Percentiles rank a stretch among this genome's conserved stretches.
Conservation (phyloP, 176 grass and related monocot genomes). For the Bothriochloa decipiens region DNA sequence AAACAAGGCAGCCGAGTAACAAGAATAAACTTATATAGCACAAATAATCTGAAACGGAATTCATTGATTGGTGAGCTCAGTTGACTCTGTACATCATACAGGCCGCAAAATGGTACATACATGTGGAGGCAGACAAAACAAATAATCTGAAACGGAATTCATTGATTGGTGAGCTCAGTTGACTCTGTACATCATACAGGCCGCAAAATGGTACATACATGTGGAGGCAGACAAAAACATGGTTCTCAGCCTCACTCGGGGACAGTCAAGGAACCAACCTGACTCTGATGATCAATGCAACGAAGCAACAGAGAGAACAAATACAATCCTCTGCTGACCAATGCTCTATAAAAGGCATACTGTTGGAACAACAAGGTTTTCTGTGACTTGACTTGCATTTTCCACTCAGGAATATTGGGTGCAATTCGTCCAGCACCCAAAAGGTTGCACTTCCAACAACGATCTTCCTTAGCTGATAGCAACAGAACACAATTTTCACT, state of each 20-base stretch:
- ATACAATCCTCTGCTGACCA: too few relatives aligned
- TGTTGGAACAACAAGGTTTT: not conserved
- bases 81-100: constrained; percentile 40
- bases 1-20: not conserved
- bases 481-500: not conserved
- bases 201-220: constrained; percentile 37
- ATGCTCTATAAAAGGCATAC: constrained; percentile 10
- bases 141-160: not conserved
- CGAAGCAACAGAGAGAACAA: too few relatives aligned
- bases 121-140: constrained; percentile 2
- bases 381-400: constrained; percentile 16
- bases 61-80: constrained; percentile 12
- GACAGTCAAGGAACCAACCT: not conserved
- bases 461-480: not conserved
- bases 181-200: constrained; percentile 38
- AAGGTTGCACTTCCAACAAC: constrained; percentile 1
- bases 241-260: not conserved
- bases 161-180: constrained; percentile 16
- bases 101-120: constrained; percentile 37
- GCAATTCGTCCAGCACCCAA: not conserved
- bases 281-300: too few relatives aligned
- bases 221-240: not conserved
- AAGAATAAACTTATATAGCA: not conserved
- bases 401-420: not conserved
- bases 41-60: not conserved